Evolutionary conservation across 1,284 basidiomycete species (phyloP), one percentile per base, ranked within the genome.

Genomic region (Cerioporus squamosus): DNA sequence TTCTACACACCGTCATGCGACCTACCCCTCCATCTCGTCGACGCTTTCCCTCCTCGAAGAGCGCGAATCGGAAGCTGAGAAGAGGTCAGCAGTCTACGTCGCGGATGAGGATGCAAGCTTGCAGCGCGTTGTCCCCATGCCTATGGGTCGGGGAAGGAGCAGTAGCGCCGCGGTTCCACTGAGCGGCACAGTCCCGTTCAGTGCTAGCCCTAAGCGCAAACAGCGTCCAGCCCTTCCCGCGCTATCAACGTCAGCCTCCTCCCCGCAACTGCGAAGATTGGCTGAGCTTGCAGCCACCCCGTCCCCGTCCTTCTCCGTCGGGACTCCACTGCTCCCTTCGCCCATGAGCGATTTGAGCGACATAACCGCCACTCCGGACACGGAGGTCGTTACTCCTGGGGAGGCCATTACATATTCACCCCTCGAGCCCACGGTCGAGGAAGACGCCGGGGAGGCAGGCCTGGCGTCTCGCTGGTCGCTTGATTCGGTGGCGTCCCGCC

Each of bases 401-500:
- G 56, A 60, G 46, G 57, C 61, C 14, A 55, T 62, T 53, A 57
- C 62, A 20, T 57, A 53, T 31, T 51, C 60, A 14, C 44, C 57
- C 9, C 26, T 46, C 14, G 58, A 58, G 46, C 53, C 43, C 40
- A 51, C 56, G 31, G 42, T 53, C 49, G 60, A 59, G 38, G 57
- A 61, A 50, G 48, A n/a, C 14, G 20, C 22, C 18, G 59, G 51
- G 40, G 64, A 62, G 24, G 39, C 47, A n/a, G 62, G 60, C 43
- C 64, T 67, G 12, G 47, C 67, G 40, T 73, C 71, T 51, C 69
- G 71, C 36, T 73, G 71, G 71, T 73, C 71, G 33, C 62, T 73
- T 43, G 71, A 73, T 61, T 71, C 71, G 4, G 64, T 66, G 36
- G 66, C 65, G 39, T 66, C 66, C 39, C 62, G 62, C 48, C 66